A percentile compares a stretch with the other conserved stretches of the same genome.
Conservation (phyloP, 257 asterid genomes). For the Echites panduratus region DNA sequence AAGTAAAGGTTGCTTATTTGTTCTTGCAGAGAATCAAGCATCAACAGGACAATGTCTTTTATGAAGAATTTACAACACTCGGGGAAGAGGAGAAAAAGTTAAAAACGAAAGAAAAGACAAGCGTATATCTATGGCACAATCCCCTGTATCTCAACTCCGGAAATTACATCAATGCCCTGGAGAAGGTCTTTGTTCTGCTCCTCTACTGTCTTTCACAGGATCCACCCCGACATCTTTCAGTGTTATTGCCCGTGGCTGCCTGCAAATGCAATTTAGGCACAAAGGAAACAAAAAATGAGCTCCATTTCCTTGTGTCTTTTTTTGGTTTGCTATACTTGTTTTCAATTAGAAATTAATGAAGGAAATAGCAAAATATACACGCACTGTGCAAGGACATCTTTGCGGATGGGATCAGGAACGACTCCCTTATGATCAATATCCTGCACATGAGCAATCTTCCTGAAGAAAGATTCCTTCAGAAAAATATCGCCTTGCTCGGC, state of each 20-base stretch:
- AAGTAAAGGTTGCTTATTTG: no score
- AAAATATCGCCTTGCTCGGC: conserved; percentile 21
- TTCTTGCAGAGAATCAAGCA: no score
- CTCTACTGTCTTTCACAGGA: neutral
- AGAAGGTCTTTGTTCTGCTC: neutral
- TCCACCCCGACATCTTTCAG: conserved; percentile 27
- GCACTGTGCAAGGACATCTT: conserved; percentile 20
- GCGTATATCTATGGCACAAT: no score
- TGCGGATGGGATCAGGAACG: conserved; percentile 22
- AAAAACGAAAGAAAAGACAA: no score
- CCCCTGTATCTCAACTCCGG: no score
- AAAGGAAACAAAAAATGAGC: neutral
- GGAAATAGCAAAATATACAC: neutral
- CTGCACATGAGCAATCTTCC: conserved; percentile 37
- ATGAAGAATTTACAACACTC: no score
- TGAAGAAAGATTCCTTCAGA: conserved; percentile 30
- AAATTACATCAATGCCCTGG: no score
- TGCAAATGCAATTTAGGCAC: neutral
- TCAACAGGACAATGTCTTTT: no score
- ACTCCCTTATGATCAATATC: conserved; percentile 21
- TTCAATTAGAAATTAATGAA: no score
- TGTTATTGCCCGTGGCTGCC: conserved; percentile 20
- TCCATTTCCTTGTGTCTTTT: neutral
- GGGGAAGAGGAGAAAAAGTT: no score
- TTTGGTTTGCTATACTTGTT: no score